Conservation (phyloP, 2,329 filamentous ascomycete species). For the Verticillium tricorpus region DNA sequence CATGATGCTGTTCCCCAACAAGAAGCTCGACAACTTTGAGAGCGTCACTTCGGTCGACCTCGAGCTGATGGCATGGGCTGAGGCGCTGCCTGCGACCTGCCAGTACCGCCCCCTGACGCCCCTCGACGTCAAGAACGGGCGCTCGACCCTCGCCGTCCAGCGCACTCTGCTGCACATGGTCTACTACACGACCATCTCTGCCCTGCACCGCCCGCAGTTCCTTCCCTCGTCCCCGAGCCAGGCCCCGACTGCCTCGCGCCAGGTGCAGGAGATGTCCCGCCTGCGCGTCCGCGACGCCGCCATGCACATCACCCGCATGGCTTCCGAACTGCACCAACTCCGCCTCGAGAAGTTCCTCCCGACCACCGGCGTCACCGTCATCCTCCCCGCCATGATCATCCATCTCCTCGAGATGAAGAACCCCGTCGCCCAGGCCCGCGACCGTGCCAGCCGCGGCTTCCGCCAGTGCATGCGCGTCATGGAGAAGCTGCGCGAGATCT, state of each 20-base stretch:
- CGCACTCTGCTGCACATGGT: slow-evolving; percentile 89
- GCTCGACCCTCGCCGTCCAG: slow-evolving; percentile 62
- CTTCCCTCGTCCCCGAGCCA: slow-evolving; percentile 64
- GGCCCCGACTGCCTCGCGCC: slow-evolving; percentile 50
- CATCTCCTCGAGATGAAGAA: slow-evolving; percentile 91
- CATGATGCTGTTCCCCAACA: slow-evolving; percentile 91
- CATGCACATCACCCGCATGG: slow-evolving; percentile 79
- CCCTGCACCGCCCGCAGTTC: slow-evolving; percentile 86
- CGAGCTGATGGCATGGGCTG: slow-evolving; percentile 73
- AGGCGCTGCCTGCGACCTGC: slow-evolving; percentile 66
- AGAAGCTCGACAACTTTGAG: slow-evolving; percentile 74
- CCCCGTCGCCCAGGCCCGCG: slow-evolving; percentile 64
- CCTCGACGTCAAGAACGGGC: slow-evolving; percentile 55
- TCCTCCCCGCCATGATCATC: slow-evolving; percentile 89
- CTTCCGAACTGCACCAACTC: slow-evolving; percentile 67
- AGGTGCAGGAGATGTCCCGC: slow-evolving; percentile 78
- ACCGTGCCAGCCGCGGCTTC: slow-evolving; percentile 74
- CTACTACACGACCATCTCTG: slow-evolving; percentile 86
- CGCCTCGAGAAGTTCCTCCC: slow-evolving; percentile 76
- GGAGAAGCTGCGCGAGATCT: slow-evolving; percentile 80
- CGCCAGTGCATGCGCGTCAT: slow-evolving; percentile 91
- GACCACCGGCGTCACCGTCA: slow-evolving; percentile 85
- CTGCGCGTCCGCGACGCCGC: slow-evolving; percentile 80
- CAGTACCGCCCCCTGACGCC: slow-evolving; percentile 57
- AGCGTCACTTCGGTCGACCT: slow-evolving; percentile 75